A percentile compares a stretch with the other conserved stretches of the same genome.
These are phyloP conservation scores for Sporobolomyces pararoseus DNA, from an alignment of 768 basidiomycete genomes.

Conservation along the genomic window DNA sequence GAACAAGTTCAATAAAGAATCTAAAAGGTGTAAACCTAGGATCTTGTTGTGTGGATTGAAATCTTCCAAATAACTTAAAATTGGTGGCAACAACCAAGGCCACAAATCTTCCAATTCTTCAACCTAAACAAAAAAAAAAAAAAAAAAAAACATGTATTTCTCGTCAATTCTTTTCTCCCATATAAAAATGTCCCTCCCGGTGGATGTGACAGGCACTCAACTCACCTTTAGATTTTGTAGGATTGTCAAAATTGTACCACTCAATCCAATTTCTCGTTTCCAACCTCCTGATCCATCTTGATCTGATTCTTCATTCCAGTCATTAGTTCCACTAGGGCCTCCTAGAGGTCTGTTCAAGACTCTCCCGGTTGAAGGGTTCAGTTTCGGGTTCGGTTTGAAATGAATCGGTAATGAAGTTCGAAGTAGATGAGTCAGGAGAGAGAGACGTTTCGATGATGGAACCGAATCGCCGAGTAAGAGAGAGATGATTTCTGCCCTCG, in stretches of 20 bases:
- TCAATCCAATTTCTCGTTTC: constrained; percentile 13
- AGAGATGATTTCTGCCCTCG: neutral
- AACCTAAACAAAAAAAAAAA: neutral
- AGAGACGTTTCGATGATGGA: neutral
- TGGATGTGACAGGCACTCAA: too few relatives aligned
- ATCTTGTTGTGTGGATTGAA: constrained; percentile 16
- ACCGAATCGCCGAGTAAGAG: constrained; percentile 8
- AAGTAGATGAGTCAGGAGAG: constrained; percentile 21
- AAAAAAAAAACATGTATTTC: too few relatives aligned
- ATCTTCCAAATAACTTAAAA: constrained; percentile 34
- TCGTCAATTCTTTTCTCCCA: too few relatives aligned
- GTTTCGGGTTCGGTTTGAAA: constrained; percentile 33
- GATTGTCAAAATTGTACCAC: constrained; percentile 2
- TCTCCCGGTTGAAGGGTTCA: constrained; percentile 30
- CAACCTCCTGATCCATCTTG: too few relatives aligned
- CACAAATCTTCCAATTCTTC: constrained; percentile 33
- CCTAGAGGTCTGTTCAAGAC: constrained; percentile 27
- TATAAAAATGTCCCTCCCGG: too few relatives aligned
- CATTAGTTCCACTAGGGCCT: constrained; percentile 2
- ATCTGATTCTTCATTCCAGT: constrained; percentile 16
- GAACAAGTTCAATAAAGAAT: neutral
- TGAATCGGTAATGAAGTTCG: constrained; percentile 15
- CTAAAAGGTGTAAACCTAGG: constrained; percentile 11
- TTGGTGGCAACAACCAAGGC: constrained; percentile 27
- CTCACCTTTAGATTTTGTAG: constrained; percentile 18